Percentiles rank a stretch among this genome's conserved stretches.
These are phyloP conservation scores for Neopestalotiopsis rosae DNA, from an alignment of 2,329 filamentous ascomycete genomes.

Conservation along the genomic window DNA sequence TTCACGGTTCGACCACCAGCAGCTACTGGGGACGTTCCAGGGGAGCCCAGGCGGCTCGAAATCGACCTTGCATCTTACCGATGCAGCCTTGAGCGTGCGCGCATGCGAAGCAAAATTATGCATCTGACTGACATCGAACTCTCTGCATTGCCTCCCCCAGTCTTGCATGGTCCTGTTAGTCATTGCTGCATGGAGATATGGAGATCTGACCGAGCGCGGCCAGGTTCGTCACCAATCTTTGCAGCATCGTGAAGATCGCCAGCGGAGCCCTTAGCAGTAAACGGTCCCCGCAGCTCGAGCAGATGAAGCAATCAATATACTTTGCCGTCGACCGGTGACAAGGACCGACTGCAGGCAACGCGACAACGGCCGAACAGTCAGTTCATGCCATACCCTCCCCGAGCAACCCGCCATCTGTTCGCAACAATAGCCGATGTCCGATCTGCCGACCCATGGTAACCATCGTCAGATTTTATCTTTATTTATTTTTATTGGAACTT, in stretches of 20 bases:
- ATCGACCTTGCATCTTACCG: background rate
- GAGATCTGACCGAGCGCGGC: background rate
- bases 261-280: background rate
- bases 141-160: background rate
- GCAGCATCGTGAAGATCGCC: slow-evolving; percentile 2
- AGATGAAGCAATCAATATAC: slow-evolving; percentile 2
- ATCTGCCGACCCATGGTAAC: background rate
- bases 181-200: background rate
- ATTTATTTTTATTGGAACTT: background rate
- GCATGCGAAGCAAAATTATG: slow-evolving; percentile 1
- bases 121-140: background rate
- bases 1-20: background rate
- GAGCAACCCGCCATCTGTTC: background rate
- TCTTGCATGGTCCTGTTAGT: background rate
- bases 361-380: background rate
- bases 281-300: background rate
- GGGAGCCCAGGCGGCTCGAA: background rate
- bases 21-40: background rate
- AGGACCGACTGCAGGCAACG: background rate
- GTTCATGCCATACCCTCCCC: background rate
- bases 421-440: slow-evolving; percentile 1
- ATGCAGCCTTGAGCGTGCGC: background rate
- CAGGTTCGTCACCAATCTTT: background rate
- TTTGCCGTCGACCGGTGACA: background rate
- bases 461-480: background rate